phyloP scores from a whole-genome alignment of 352 stramenopile genomes.

The Globisporangium polare region DNA sequence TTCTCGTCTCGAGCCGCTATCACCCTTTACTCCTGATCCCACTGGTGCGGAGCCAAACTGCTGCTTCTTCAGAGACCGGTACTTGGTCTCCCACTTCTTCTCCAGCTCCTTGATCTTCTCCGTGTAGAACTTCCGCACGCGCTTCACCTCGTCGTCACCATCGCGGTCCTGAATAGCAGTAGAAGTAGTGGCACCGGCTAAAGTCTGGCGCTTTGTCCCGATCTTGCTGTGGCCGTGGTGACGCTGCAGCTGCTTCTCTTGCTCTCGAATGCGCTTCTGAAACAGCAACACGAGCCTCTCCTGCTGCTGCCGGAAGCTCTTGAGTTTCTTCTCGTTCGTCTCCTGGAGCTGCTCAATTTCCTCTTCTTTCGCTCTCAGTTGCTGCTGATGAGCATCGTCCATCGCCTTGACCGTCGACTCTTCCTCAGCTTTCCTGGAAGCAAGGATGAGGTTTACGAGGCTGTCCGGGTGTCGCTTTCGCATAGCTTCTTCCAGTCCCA shows the following conservation, averaged over 20 bases:
- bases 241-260: constrained; percentile 33
- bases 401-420: constrained; percentile 46
- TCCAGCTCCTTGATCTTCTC: constrained; percentile 78
- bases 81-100: constrained; percentile 70
- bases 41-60: constrained; percentile 12
- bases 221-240: background rate
- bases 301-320: constrained; percentile 75
- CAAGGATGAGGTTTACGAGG: constrained; percentile 73
- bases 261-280: constrained; percentile 52
- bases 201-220: constrained; percentile 7
- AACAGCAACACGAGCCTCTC: constrained; percentile 73
- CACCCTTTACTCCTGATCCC: background rate
- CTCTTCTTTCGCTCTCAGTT: constrained; percentile 35
- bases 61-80: constrained; percentile 51
- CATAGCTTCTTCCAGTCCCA: constrained; percentile 78
- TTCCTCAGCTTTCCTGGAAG: constrained; percentile 60
- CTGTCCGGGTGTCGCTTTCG: constrained; percentile 71
- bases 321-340: constrained; percentile 50
- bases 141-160: constrained; percentile 33
- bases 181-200: background rate
- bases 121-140: constrained; percentile 66
- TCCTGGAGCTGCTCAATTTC: constrained; percentile 53
- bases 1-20: background rate
- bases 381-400: constrained; percentile 28
- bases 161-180: constrained; percentile 15